Conservation (phyloP, 2,329 filamentous ascomycete genomes). For the Niveomyces coronatus region DNA sequence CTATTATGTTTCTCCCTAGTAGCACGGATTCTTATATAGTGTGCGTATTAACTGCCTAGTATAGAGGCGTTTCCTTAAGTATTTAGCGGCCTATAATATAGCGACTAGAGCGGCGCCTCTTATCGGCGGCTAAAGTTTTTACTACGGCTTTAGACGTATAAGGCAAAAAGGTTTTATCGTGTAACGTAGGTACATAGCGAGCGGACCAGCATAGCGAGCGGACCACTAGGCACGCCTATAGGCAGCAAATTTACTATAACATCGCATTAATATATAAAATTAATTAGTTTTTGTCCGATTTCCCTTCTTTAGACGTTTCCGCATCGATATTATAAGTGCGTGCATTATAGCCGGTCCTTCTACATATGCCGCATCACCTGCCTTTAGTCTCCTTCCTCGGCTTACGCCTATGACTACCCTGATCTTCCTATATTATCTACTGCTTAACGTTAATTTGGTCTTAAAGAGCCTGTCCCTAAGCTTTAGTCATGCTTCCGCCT, state of each 20-base stretch:
- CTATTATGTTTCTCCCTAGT: not conserved
- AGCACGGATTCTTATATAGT: not conserved
- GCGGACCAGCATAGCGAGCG: no score
- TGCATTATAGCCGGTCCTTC: not conserved
- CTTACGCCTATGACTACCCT: not conserved
- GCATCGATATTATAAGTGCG: not conserved
- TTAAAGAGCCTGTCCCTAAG: no score
- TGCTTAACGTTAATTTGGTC: no score
- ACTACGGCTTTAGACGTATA: no score
- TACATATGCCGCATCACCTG: not conserved
- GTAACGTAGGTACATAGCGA: not conserved
- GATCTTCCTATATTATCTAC: not conserved
- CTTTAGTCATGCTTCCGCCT: no score
- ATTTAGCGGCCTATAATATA: no score
- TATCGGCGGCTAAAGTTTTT: no score
- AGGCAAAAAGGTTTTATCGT: not conserved
- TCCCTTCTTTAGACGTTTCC: not conserved
- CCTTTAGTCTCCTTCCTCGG: not conserved
- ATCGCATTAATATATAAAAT: not conserved
- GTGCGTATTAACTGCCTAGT: not conserved
- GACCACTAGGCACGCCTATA: not conserved
- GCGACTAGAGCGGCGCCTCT: no score
- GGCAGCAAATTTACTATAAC: not conserved
- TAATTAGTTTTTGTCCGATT: not conserved
- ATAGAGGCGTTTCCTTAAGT: no score